Conservation (phyloP, 2,329 filamentous ascomycete species). For the Atkinsonella hypoxylon region DNA sequence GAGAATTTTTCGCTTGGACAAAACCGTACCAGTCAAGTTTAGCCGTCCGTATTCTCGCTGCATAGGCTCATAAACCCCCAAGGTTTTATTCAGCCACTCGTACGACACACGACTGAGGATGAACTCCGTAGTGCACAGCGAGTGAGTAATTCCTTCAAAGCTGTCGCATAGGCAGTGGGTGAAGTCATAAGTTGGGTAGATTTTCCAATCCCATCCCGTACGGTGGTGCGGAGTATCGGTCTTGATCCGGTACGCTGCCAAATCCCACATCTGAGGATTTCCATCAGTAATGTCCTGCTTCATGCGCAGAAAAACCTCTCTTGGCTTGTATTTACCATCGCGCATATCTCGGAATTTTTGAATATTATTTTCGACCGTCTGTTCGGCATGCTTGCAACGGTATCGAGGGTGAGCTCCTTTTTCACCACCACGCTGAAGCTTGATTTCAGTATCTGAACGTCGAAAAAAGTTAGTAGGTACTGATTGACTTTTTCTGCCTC, state of each 20-base stretch:
- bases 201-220: constrained; percentile 75
- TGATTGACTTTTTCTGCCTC: background rate
- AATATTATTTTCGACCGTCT: constrained; percentile 64
- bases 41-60: constrained; percentile 64
- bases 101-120: constrained; percentile 76
- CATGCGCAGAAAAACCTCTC: constrained; percentile 81
- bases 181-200: constrained; percentile 93
- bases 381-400: constrained; percentile 68
- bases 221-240: constrained; percentile 60
- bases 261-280: constrained; percentile 95
- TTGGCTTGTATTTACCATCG: constrained; percentile 79
- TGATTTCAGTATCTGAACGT: constrained; percentile 56
- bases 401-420: constrained; percentile 57
- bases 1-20: constrained; percentile 76
- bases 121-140: constrained; percentile 88
- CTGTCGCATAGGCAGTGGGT: constrained; percentile 85
- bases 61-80: constrained; percentile 84
- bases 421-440: constrained; percentile 73
- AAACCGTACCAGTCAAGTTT: constrained; percentile 71
- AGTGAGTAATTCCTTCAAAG: constrained; percentile 85
- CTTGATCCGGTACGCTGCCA: constrained; percentile 79
- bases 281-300: constrained; percentile 75
- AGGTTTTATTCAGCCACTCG: constrained; percentile 73
- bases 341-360: constrained; percentile 80
- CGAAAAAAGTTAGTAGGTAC: background rate